Evolutionary conservation across 2,329 filamentous ascomycete species (phyloP).

Genomic region (Penicillium sp.): DNA sequence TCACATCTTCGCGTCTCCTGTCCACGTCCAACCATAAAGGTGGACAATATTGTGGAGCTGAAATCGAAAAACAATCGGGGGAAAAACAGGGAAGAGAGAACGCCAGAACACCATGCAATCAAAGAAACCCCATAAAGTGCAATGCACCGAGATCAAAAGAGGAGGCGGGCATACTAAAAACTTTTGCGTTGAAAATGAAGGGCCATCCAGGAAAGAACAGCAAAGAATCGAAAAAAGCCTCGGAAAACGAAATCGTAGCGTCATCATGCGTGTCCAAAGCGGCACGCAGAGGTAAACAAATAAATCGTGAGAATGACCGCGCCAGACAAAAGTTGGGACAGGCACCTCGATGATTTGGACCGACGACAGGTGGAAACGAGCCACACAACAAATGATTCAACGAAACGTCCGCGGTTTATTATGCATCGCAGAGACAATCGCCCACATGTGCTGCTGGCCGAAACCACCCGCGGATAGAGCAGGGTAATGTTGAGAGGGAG

Average conservation of each 20-base stretch:
- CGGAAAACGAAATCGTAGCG: conserved; percentile 17
- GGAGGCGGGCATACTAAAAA: conserved; percentile 20
- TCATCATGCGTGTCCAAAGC: conserved; percentile 22
- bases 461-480: conserved; percentile 6
- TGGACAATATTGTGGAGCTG: neutral
- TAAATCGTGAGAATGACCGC: conserved; percentile 10
- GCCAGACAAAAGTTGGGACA: conserved; percentile 2
- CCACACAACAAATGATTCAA: conserved; percentile 4
- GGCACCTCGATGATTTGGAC: conserved; percentile 17
- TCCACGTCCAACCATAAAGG: neutral
- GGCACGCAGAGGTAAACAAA: neutral
- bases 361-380: conserved; percentile 4
- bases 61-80: conserved; percentile 12
- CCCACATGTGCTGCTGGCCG: conserved; percentile 7
- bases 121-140: conserved; percentile 6
- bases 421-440: conserved; percentile 29
- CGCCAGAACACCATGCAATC: conserved; percentile 25
- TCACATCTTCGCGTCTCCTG: neutral
- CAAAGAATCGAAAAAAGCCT: conserved; percentile 26
- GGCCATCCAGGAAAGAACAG: conserved; percentile 10
- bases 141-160: conserved; percentile 14
- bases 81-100: conserved; percentile 11
- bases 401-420: conserved; percentile 34
- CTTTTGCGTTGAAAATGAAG: conserved; percentile 15
- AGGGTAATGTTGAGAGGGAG: neutral